Conservation (phyloP, 371 early-diverging fungal species). For the Apophysomyces trapeziformis region DNA sequence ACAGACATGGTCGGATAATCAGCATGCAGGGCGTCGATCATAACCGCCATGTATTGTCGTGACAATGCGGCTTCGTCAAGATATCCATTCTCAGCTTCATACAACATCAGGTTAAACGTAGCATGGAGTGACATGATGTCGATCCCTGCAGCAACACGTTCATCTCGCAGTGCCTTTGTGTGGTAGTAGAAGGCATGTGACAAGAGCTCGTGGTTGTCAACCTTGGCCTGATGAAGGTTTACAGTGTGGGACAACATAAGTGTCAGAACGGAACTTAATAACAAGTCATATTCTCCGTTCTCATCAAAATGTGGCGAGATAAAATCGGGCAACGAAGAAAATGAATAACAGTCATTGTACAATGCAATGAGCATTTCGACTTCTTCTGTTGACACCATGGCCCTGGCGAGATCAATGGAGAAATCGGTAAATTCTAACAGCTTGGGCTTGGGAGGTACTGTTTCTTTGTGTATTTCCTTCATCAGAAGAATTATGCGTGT, state of each 20-base stretch:
- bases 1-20: constrained; percentile 29
- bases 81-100: constrained; percentile 30
- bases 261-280: constrained; percentile 25
- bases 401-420: constrained; percentile 27
- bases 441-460: constrained; percentile 19
- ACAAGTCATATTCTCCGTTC: constrained; percentile 25
- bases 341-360: constrained; percentile 33
- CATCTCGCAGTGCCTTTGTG: constrained; percentile 19
- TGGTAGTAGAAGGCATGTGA: constrained; percentile 29
- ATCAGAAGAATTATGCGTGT: constrained; percentile 19
- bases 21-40: constrained; percentile 30
- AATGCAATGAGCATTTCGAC: constrained; percentile 31
- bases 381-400: constrained; percentile 30
- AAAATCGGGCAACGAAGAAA: constrained; percentile 30
- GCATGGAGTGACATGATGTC: constrained; percentile 31
- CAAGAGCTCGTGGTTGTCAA: constrained; percentile 25
- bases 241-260: constrained; percentile 31
- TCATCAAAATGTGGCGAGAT: constrained; percentile 26
- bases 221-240: constrained; percentile 28
- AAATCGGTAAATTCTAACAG: constrained; percentile 14
- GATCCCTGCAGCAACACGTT: constrained; percentile 16
- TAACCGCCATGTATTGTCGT: constrained; percentile 28
- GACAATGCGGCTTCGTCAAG: constrained; percentile 23
- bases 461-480: constrained; percentile 19
- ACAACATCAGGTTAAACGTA: constrained; percentile 30